Evolutionary conservation across 2,329 filamentous ascomycete genomes (phyloP).

Genomic region (Alternaria solani): DNA sequence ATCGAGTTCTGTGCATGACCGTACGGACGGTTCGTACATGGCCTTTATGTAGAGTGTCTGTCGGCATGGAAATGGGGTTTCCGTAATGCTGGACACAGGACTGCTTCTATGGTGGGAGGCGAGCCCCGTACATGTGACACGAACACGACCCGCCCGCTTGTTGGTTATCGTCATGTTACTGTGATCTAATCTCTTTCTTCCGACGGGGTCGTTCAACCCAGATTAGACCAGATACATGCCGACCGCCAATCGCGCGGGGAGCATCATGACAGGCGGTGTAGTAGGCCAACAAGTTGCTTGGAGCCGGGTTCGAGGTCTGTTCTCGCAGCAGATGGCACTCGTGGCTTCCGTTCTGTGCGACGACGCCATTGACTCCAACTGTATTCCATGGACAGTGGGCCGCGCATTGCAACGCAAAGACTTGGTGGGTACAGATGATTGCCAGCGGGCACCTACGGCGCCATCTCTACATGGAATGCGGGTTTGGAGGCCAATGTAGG

Average conservation of each 20-base stretch:
- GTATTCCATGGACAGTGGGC: conserved; percentile 13
- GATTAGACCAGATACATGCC: conserved; percentile 15
- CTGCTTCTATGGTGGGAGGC: conserved; percentile 24
- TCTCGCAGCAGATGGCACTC: conserved; percentile 40
- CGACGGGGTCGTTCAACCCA: conserved; percentile 17
- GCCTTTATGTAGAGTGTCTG: not conserved
- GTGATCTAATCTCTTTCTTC: conserved; percentile 20
- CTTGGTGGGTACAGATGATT: conserved; percentile 8
- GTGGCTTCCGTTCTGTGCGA: conserved; percentile 41
- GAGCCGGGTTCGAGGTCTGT: conserved; percentile 33
- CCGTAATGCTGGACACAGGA: conserved; percentile 13
- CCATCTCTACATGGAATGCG: conserved; percentile 9
- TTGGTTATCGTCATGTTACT: conserved; percentile 38
- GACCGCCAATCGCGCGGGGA: conserved; percentile 14
- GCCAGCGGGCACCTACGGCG: conserved; percentile 14
- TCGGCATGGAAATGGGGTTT: conserved; percentile 1
- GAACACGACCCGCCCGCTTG: conserved; percentile 33
- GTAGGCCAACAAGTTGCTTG: conserved; percentile 3
- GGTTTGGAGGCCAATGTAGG: conserved; percentile 10
- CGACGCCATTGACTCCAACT: conserved; percentile 30
- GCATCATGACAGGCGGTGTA: conserved; percentile 15
- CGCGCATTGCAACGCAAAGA: conserved; percentile 19
- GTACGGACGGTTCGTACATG: conserved; percentile 6
- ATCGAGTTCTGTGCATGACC: conserved; percentile 19
- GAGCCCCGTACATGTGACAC: conserved; percentile 32